A percentile compares a stretch with the other conserved stretches of the same genome.
Evolutionary conservation across 108 stramenopile species (phyloP).

Genomic region (Pseudonitzschia multistriata): DNA sequence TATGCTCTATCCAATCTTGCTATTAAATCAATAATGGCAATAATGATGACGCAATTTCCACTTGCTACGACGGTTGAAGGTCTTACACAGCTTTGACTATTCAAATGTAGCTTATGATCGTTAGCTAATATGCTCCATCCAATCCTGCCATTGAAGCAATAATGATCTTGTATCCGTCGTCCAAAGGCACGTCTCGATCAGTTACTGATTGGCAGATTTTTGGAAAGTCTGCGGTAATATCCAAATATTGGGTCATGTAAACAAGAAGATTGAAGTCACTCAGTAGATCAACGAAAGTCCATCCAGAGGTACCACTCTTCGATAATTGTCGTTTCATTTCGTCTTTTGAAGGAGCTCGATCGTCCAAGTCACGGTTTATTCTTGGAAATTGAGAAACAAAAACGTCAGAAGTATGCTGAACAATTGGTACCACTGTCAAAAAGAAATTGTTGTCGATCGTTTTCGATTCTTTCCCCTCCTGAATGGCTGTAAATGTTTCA

Average conservation of each 20-base stretch:
- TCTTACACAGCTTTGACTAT: neutral
- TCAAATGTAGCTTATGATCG: too few species aligned
- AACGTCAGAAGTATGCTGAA: slow-evolving; percentile 83
- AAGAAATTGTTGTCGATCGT: slow-evolving; percentile 97
- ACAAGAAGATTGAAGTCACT: slow-evolving; percentile 92
- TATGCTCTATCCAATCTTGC: too few species aligned
- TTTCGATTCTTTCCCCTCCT: slow-evolving; percentile 90
- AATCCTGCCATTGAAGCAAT: slow-evolving; percentile 86
- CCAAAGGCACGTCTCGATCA: slow-evolving; percentile 74
- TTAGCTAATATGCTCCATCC: slow-evolving; percentile 39
- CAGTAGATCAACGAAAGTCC: slow-evolving; percentile 89
- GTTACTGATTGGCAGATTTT: slow-evolving; percentile 81
- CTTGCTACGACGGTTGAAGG: too few species aligned
- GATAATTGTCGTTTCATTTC: slow-evolving; percentile 86
- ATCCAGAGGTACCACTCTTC: slow-evolving; percentile 84
- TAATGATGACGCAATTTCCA: too few species aligned
- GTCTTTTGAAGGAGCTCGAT: slow-evolving; percentile 67
- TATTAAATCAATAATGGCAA: too few species aligned
- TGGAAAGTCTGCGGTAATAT: slow-evolving; percentile 71
- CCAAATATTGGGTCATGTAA: slow-evolving; percentile 85
- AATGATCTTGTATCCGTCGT: slow-evolving; percentile 93
- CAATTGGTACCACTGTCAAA: slow-evolving; percentile 91
- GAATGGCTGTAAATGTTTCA: slow-evolving; percentile 96
- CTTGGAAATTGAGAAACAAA: slow-evolving; percentile 85
- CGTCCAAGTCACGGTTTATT: slow-evolving; percentile 79